Evolutionary conservation across 2,329 filamentous ascomycete genomes (phyloP).

Genomic region (Aspergillus versicolor): DNA sequence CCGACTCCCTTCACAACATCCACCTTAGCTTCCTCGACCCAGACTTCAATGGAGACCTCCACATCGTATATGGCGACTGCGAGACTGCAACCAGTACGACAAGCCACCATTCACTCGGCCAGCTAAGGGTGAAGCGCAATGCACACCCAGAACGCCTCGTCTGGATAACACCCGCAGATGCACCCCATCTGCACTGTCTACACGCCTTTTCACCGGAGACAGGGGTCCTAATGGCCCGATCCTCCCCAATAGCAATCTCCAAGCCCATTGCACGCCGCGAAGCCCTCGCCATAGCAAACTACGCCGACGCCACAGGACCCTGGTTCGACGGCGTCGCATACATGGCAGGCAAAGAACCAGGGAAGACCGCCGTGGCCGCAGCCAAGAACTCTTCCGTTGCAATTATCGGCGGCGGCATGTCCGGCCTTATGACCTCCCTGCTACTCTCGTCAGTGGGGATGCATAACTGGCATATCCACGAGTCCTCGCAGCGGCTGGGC

Average conservation of each 20-base stretch:
- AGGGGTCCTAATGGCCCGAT: constrained; percentile 20
- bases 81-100: constrained; percentile 30
- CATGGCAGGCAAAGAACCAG: constrained; percentile 32
- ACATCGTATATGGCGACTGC: constrained; percentile 49
- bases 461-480: constrained; percentile 47
- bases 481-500: constrained; percentile 43
- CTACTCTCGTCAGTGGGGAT: constrained; percentile 47
- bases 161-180: constrained; percentile 34
- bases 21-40: constrained; percentile 44
- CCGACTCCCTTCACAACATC: constrained; percentile 50
- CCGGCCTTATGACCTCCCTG: constrained; percentile 38
- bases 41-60: constrained; percentile 45
- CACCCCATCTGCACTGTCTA: constrained; percentile 32
- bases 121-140: constrained; percentile 28
- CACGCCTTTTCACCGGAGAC: constrained; percentile 32
- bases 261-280: constrained; percentile 21
- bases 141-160: constrained; percentile 47
- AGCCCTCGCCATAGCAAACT: constrained; percentile 34
- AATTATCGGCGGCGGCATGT: constrained; percentile 42
- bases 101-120: constrained; percentile 48
- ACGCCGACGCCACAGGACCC: constrained; percentile 37
- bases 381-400: constrained; percentile 33
- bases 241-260: constrained; percentile 20
- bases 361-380: constrained; percentile 24
- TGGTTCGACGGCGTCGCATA: constrained; percentile 44